A percentile compares a stretch with the other conserved stretches of the same genome.
phyloP scores from a whole-genome alignment of 2,329 filamentous ascomycete genomes.

The Colletotrichum tropicale region DNA sequence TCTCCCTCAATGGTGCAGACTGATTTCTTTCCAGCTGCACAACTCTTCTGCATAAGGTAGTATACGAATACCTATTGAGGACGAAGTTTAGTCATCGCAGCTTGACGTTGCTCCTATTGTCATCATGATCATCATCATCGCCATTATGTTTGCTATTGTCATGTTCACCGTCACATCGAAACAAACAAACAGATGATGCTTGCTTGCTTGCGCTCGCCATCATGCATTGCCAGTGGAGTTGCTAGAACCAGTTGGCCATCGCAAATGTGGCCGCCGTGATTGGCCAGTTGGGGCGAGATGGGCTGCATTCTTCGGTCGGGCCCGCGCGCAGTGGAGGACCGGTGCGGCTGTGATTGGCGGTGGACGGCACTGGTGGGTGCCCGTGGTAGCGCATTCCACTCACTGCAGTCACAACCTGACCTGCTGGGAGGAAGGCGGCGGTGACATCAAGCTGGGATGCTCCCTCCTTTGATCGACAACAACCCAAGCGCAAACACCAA shows the following conservation, averaged over 20 bases:
- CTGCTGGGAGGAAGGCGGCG: neutral
- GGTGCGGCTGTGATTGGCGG: neutral
- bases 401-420: neutral
- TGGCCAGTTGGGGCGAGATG: neutral
- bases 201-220: neutral
- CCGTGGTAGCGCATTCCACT: neutral
- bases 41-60: neutral
- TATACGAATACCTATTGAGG: neutral
- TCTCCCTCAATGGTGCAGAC: neutral
- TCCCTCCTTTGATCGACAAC: neutral
- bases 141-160: neutral
- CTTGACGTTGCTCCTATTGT: neutral
- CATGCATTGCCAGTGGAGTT: too few relatives aligned
- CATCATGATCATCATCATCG: neutral
- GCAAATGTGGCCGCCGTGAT: neutral
- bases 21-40: neutral
- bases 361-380: neutral
- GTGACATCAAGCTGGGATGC: conserved; percentile 12
- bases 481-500: neutral
- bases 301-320: neutral
- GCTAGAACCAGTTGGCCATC: neutral
- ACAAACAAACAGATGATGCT: neutral
- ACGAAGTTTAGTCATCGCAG: neutral
- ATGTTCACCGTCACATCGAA: neutral
- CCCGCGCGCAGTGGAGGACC: neutral